phyloP scores from a whole-genome alignment of 2,329 filamentous ascomycete genomes.

The Trichothecium sympodiale region DNA sequence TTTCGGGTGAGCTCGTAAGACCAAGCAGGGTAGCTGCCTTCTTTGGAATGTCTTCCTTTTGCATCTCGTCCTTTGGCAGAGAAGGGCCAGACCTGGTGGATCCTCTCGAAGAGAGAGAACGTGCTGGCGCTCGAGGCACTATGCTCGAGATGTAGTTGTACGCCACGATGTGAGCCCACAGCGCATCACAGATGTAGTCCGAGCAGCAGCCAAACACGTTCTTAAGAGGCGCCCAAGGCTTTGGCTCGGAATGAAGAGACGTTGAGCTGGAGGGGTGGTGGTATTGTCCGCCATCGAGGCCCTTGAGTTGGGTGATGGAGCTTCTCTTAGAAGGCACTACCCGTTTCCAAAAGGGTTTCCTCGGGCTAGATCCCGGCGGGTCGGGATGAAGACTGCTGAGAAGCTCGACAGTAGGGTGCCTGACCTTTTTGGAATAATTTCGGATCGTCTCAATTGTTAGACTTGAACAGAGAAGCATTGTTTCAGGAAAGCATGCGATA shows the following conservation, averaged over 20 bases:
- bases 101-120: not conserved
- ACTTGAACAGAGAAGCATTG: conserved; percentile 44
- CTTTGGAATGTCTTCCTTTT: conserved; percentile 28
- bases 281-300: conserved; percentile 3
- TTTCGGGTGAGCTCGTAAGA: conserved; percentile 16
- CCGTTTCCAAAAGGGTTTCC: conserved; percentile 24
- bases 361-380: conserved; percentile 6
- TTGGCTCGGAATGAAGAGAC: conserved; percentile 7
- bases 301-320: conserved; percentile 4
- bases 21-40: conserved; percentile 43
- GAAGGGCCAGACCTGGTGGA: not conserved
- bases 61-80: conserved; percentile 4
- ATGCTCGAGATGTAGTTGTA: conserved; percentile 44
- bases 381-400: conserved; percentile 11
- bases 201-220: conserved; percentile 41
- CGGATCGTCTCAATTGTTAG: conserved; percentile 48
- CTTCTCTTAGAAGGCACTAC: conserved; percentile 19
- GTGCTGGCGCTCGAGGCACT: conserved; percentile 10
- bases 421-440: conserved; percentile 40
- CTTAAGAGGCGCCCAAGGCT: conserved; percentile 33
- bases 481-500: conserved; percentile 46
- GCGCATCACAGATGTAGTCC: conserved; percentile 44
- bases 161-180: conserved; percentile 48
- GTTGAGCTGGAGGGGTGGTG: conserved; percentile 8
- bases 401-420: conserved; percentile 22